Conservation (phyloP, 139 green algal species). For the Chlorella ohadii region DNA sequence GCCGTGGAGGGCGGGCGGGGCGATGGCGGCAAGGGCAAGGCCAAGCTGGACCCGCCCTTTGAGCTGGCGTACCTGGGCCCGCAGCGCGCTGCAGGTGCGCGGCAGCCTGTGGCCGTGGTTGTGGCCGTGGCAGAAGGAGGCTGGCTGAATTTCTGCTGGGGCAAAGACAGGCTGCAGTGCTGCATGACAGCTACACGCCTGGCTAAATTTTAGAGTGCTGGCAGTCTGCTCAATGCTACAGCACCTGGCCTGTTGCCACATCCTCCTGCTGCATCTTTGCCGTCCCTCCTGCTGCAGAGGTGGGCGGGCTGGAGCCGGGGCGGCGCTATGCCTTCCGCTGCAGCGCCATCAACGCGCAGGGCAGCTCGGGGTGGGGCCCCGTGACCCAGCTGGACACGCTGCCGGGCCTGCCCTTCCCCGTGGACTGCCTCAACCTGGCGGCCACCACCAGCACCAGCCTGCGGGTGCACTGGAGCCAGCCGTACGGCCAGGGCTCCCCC, state of each 20-base stretch:
- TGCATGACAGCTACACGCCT: too few species aligned
- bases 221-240: too few species aligned
- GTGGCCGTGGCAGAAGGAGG: too few species aligned
- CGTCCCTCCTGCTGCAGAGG: neutral
- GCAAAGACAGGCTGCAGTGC: too few species aligned
- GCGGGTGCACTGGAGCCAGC: slow-evolving; percentile 49
- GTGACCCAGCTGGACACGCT: slow-evolving; percentile 5
- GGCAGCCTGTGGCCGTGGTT: too few species aligned
- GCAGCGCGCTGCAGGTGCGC: slow-evolving; percentile 3
- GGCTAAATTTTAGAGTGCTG: too few species aligned
- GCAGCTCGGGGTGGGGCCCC: slow-evolving; percentile 49
- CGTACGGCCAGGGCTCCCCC: slow-evolving; percentile 51
- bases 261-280: too few species aligned
- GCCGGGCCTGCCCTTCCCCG: slow-evolving; percentile 32
- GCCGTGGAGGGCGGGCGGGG: slow-evolving; percentile 5
- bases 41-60: neutral
- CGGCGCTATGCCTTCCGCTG: slow-evolving; percentile 64
- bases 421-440: slow-evolving; percentile 19
- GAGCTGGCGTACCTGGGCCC: slow-evolving; percentile 30
- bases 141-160: too few species aligned
- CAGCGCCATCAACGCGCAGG: slow-evolving; percentile 60
- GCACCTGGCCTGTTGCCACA: too few species aligned
- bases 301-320: slow-evolving; percentile 46
- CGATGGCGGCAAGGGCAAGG: slow-evolving; percentile 26
- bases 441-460: slow-evolving; percentile 28